A percentile compares a stretch with the other conserved stretches of the same genome.
Conservation (phyloP, 345 rosid genomes). For the Camelina sativa region DNA sequence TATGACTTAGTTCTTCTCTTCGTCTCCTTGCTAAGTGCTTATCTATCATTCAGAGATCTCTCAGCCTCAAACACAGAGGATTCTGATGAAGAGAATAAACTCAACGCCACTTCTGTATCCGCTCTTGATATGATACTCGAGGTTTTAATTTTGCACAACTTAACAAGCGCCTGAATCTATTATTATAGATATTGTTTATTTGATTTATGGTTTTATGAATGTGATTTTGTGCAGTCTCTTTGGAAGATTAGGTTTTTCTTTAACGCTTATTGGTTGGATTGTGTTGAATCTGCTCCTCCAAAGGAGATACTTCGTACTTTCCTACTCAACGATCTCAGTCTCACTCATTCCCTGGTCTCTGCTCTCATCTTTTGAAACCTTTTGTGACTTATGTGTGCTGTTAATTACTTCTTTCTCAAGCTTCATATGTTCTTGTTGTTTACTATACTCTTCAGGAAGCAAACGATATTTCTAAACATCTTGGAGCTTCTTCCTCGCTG, state of each 20-base stretch:
- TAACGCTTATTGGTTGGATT: too few relatives aligned
- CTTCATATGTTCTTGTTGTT: background rate
- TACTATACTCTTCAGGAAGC: conserved; percentile 6
- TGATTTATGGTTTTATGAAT: too few relatives aligned
- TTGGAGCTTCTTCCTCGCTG: conserved; percentile 18
- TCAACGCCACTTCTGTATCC: too few relatives aligned
- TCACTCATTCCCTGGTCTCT: conserved; percentile 21
- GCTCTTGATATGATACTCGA: conserved; percentile 22
- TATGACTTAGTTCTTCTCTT: background rate
- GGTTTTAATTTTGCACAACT: background rate
- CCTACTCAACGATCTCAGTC: background rate
- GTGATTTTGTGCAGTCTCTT: background rate
- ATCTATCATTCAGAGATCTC: conserved; percentile 9
- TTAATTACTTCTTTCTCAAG: conserved; percentile 9
- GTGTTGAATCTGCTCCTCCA: background rate
- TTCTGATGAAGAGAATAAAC: too few relatives aligned
- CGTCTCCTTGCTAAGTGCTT: background rate
- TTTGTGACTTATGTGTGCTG: background rate
- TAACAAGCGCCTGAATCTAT: background rate
- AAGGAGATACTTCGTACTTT: background rate
- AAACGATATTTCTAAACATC: background rate
- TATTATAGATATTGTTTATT: too few relatives aligned
- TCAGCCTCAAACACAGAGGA: too few relatives aligned
- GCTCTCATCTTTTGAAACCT: background rate
- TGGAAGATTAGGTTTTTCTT: too few relatives aligned